Evolutionary conservation across 352 stramenopile genomes (phyloP).

Genomic region (Phytophthora brassicae): DNA sequence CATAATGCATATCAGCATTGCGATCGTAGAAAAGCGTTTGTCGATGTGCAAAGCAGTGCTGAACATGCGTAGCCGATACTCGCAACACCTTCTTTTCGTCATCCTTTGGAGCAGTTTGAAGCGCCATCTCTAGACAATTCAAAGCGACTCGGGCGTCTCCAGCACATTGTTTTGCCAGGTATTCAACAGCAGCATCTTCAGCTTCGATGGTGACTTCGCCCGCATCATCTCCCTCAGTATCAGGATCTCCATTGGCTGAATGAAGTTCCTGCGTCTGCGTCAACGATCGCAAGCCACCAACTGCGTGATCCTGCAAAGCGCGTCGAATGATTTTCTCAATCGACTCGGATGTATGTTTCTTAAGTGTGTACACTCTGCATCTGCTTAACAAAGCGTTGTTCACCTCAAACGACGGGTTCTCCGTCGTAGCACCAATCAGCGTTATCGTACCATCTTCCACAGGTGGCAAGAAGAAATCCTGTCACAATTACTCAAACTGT

Average conservation of each 20-base stretch:
- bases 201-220: constrained; percentile 35
- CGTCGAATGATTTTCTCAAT: constrained; percentile 68
- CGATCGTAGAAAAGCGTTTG: constrained; percentile 85
- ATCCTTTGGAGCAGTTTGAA: constrained; percentile 48
- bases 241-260: constrained; percentile 1
- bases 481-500: not conserved
- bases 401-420: constrained; percentile 89
- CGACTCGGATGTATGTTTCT: constrained; percentile 65
- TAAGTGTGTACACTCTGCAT: constrained; percentile 76
- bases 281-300: constrained; percentile 36
- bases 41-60: constrained; percentile 68
- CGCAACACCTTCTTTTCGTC: constrained; percentile 28
- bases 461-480: constrained; percentile 83
- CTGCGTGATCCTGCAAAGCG: constrained; percentile 42
- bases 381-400: constrained; percentile 84
- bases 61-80: constrained; percentile 63
- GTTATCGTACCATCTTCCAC: constrained; percentile 87
- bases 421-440: constrained; percentile 87
- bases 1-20: constrained; percentile 87
- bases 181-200: constrained; percentile 59
- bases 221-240: not conserved
- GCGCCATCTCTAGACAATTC: constrained; percentile 82
- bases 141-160: constrained; percentile 81
- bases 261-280: constrained; percentile 11
- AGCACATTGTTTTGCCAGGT: constrained; percentile 71